Evolutionary conservation across 805 yeast genomes (phyloP).

Genomic region (Blastobotrys parvus): DNA sequence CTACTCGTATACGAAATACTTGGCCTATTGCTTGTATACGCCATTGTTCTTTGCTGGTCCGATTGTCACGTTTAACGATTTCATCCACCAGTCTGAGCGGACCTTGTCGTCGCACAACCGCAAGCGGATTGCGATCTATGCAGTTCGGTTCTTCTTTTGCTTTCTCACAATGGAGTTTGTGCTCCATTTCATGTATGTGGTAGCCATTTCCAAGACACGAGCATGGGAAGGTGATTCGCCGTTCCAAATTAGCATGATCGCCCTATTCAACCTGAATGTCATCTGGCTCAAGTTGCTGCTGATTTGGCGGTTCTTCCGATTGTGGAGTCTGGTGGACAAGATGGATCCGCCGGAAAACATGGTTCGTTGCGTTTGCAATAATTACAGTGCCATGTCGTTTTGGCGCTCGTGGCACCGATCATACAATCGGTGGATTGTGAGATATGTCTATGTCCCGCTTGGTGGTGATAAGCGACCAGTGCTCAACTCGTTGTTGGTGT

Average conservation of each 20-base stretch:
- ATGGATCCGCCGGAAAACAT: slow-evolving; percentile 97
- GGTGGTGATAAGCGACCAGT: slow-evolving; percentile 75
- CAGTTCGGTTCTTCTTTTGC: slow-evolving; percentile 60
- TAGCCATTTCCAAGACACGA: slow-evolving; percentile 79
- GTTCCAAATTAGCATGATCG: slow-evolving; percentile 91
- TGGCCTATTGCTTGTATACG: slow-evolving; percentile 72
- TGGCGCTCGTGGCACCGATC: slow-evolving; percentile 99
- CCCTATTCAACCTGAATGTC: slow-evolving; percentile 78
- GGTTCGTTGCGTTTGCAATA: slow-evolving; percentile 93
- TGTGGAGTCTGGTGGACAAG: slow-evolving; percentile 88
- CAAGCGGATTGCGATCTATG: slow-evolving; percentile 51
- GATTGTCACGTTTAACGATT: slow-evolving; percentile 85
- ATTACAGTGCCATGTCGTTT: slow-evolving; percentile 86
- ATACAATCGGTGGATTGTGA: slow-evolving; percentile 79
- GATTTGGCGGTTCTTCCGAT: slow-evolving; percentile 92
- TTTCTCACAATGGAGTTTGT: slow-evolving; percentile 81
- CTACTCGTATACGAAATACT: slow-evolving; percentile 56
- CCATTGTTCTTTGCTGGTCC: slow-evolving; percentile 97
- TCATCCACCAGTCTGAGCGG: slow-evolving; percentile 52
- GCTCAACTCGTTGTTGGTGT: slow-evolving; percentile 72
- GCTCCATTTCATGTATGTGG: slow-evolving; percentile 83
- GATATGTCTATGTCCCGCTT: slow-evolving; percentile 84
- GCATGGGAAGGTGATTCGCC: slow-evolving; percentile 91
- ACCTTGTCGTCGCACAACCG: slow-evolving; percentile 51
- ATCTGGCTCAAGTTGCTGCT: slow-evolving; percentile 88